Conservation (phyloP, 140 eudicot species). For the Anethum foeniculum region DNA sequence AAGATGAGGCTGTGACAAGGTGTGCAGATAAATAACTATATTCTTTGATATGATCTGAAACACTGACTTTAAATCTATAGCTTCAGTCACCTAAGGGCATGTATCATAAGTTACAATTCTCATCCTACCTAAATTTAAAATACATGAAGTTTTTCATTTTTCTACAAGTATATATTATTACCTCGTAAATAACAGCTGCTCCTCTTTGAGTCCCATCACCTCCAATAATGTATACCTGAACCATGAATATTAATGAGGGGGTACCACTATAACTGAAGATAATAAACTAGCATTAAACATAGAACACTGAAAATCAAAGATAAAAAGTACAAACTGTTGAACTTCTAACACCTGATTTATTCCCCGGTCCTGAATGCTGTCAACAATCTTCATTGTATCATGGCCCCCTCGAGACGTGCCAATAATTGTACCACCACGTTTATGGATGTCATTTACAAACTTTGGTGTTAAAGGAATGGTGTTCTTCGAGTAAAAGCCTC, state of each 20-base stretch:
- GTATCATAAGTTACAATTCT: not conserved
- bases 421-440: conserved; percentile 92
- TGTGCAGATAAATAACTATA: not conserved
- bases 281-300: not conserved
- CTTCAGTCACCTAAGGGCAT: not conserved
- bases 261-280: not conserved
- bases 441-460: conserved; percentile 80
- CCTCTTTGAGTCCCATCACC: conserved; percentile 92
- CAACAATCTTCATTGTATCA: conserved; percentile 76
- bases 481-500: conserved; percentile 81
- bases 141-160: not conserved
- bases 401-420: conserved; percentile 96
- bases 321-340: not conserved
- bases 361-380: conserved; percentile 97
- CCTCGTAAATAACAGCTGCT: conserved; percentile 69
- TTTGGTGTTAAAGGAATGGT: conserved; percentile 66
- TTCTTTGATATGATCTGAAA: not conserved
- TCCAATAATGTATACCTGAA: conserved; percentile 82
- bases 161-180: conserved; percentile 9
- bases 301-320: not conserved
- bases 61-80: not conserved
- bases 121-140: not conserved
- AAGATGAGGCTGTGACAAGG: not conserved
- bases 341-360: conserved; percentile 64
- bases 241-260: not conserved